Base-by-base conservation (phyloP, 306 rosid species). In the Delonix regia region DNA sequence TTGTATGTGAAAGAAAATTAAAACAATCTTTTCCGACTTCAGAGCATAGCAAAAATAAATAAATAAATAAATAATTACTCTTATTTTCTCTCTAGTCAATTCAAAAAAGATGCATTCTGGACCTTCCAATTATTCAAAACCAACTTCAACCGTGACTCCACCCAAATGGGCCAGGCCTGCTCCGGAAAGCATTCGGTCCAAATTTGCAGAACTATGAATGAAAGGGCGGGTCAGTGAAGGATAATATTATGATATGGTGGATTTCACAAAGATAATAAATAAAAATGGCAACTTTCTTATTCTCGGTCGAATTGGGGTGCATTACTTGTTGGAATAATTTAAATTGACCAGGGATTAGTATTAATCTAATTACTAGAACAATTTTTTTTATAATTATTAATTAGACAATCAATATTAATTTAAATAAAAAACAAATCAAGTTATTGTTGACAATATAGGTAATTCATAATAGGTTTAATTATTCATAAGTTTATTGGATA, bases 231-330 rank as follows among this genome's bases (percentile, higher is more conserved):
- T 38, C 9, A 5, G 41, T 7, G 5, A 7, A 15, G 33, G 41
- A 60, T 14, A 60, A 60, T 15, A 2, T 2, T 57, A 15, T 0
- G 0, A 2, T 24, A 18, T 25, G 5, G 6, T 33, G n/a, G 38
- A 57, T 57, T 57, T 28, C 38, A 12, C n/a, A 9, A 13, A 57
- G 36, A 25, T 4, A 57, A 27, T 14, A 28, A 6, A 28, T 6
- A 5, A 18, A 62, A 62, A 62, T 62, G 68, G 68, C 68, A 33
- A 11, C 68, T 33, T 3, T 62, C 24, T 33, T 62, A 24, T 33
- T 33, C 14, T 16, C 24, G 13, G 68, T 33, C 22, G 44, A 18
- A 55, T 65, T 59, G 86, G 84, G 9, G 62, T 80, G 49, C 82
- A 25, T 10, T 62, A 71, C 69, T 69, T 30, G n/a, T n/a, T n/a